Evolutionary conservation across 441 rosid species (phyloP).

Genomic region (Pelargonium fulgidum): DNA sequence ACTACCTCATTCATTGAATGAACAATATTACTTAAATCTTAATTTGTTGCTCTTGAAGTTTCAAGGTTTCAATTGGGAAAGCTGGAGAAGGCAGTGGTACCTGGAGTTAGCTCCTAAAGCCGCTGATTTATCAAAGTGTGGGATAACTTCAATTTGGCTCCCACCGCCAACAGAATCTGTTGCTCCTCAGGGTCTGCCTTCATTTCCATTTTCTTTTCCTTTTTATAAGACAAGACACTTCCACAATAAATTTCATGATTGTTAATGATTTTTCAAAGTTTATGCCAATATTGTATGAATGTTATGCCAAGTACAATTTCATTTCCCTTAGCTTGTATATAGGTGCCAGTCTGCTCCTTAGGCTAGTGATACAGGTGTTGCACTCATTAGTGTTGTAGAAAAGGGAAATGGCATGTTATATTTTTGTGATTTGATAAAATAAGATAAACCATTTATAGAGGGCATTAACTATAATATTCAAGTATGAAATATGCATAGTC

Average conservation of each 20-base stretch:
- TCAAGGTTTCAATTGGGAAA: conserved; percentile 59
- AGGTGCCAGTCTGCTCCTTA: no score
- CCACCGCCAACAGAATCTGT: conserved; percentile 55
- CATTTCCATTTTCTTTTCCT: neutral
- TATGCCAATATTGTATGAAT: neutral
- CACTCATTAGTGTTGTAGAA: no score
- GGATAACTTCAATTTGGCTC: conserved; percentile 46
- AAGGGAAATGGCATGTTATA: no score
- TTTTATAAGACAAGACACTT: neutral
- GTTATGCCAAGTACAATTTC: neutral
- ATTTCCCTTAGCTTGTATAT: no score
- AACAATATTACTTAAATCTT: neutral
- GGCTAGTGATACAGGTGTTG: no score
- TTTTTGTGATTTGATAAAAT: no score
- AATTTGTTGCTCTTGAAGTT: conserved; percentile 31
- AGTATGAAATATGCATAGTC: no score
- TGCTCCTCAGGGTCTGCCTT: conserved; percentile 41
- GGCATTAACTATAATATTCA: no score
- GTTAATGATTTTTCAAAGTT: neutral
- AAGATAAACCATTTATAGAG: no score
- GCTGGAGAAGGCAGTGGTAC: conserved; percentile 53
- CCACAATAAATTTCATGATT: neutral
- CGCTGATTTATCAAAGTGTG: conserved; percentile 40
- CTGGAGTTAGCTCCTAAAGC: conserved; percentile 44
- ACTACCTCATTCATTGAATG: neutral